Evolutionary conservation across 2,329 filamentous ascomycete genomes (phyloP), one percentile per base, ranked within the genome.

Genomic region (Alternaria atra): DNA sequence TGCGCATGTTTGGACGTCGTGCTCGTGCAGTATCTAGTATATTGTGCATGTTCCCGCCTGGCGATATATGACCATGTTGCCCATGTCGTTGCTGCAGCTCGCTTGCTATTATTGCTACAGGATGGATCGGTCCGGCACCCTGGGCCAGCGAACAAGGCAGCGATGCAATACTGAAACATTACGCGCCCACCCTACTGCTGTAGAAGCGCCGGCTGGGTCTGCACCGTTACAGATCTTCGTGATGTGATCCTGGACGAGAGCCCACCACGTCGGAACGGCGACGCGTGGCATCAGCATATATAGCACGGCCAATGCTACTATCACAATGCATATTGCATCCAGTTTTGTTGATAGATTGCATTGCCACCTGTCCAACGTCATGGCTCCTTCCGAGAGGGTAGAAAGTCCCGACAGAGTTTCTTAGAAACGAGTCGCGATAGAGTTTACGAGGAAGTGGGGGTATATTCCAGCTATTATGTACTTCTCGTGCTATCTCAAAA

Each of bases 391-490:
- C 46, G 23, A 35, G 46, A 50, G 20, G 13, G 46, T 25, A 34
- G 13, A 50, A 25, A 37, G 20, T 25, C 37, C 46, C 46, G 46
- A 20, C 20, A 37, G 30, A 37, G 13, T 7, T 25, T 35, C 20
- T 25, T 35, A n/a, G 20, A 3, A 20, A 37, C 12, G 30, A 15
- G 46, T 50, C 34, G 46, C 32, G 29, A 53, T 17, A 58, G 29
- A 50, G 53, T 17, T 48, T 52, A 47, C 46, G 60, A 51, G 55
- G 48, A 50, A 61, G 57, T 52, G 48, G 48, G 57, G 56, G 58
- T 67, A 67, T 66, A 65, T 61, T 65, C 54, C 62, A 62, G 46
- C 52, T 69, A 67, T 63, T 71, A 70, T 72, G 63, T 71, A 66
- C 58, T 66, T 55, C 57, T 52, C 39, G 17, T 54, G 56, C 50